Conservation (phyloP, 257 asterid genomes). For the Solanum sejunctum region DNA sequence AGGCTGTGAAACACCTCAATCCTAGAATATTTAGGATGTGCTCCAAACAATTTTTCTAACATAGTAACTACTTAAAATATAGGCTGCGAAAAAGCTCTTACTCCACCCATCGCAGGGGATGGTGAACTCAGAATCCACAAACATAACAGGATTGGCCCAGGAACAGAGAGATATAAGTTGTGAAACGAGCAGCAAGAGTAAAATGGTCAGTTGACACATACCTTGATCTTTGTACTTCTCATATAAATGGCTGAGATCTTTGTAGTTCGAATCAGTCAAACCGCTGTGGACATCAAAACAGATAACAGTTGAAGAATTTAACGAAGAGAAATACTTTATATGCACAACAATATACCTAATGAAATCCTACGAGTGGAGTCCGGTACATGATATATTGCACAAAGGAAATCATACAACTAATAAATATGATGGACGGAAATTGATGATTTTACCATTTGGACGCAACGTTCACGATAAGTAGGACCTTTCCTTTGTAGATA, state of each 20-base stretch:
- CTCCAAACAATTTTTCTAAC: not conserved
- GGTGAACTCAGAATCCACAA: no score
- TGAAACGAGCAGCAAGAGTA: not conserved
- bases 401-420: not conserved
- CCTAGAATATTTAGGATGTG: not conserved
- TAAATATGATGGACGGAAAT: not conserved
- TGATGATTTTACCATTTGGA: conserved; percentile 45
- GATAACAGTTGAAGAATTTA: not conserved
- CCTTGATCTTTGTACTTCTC: conserved; percentile 61
- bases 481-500: conserved; percentile 48
- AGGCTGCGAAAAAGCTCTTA: not conserved
- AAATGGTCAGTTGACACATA: conserved; percentile 2
- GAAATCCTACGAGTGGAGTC: not conserved
- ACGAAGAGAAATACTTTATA: not conserved
- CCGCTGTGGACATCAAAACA: conserved; percentile 38
- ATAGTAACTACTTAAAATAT: no score
- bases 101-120: no score
- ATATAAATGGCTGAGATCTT: conserved; percentile 56
- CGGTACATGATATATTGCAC: not conserved
- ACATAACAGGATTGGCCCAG: not conserved
- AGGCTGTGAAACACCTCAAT: not conserved
- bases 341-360: no score
- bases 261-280: conserved; percentile 79
- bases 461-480: conserved; percentile 62
- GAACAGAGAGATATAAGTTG: not conserved